Conservation (phyloP, 2,329 filamentous ascomycete genomes). For the Hypomyces perniciosus region DNA sequence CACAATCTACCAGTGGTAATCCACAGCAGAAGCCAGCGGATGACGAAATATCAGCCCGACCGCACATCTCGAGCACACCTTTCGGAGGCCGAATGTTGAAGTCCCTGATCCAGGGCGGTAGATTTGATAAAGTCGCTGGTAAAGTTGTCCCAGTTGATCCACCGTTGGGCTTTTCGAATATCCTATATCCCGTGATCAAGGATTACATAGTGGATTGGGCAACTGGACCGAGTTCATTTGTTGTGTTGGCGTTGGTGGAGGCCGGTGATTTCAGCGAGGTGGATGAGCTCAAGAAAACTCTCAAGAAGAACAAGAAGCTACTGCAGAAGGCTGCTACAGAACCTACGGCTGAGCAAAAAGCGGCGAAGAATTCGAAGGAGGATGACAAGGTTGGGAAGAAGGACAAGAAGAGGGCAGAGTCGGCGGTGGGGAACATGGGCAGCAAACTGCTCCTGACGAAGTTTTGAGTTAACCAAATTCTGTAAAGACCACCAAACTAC, state of each 20-base stretch:
- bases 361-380: slow-evolving; percentile 43
- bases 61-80: slow-evolving; percentile 56
- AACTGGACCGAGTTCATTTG: slow-evolving; percentile 77
- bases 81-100: slow-evolving; percentile 81
- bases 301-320: slow-evolving; percentile 67
- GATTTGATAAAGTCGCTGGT: slow-evolving; percentile 70
- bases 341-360: slow-evolving; percentile 49
- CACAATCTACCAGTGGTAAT: slow-evolving; percentile 55
- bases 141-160: slow-evolving; percentile 66
- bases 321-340: slow-evolving; percentile 62
- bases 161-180: slow-evolving; percentile 70
- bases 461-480: slow-evolving; percentile 29
- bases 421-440: slow-evolving; percentile 54
- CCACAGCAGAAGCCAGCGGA: slow-evolving; percentile 38
- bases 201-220: slow-evolving; percentile 76
- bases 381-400: slow-evolving; percentile 38
- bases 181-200: slow-evolving; percentile 77
- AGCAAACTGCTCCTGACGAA: slow-evolving; percentile 56
- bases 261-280: slow-evolving; percentile 62
- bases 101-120: slow-evolving; percentile 81
- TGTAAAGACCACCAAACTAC: no score
- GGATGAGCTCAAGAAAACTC: slow-evolving; percentile 58
- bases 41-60: slow-evolving; percentile 33
- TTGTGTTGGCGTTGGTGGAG: slow-evolving; percentile 76
- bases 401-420: slow-evolving; percentile 38